Percentiles rank a stretch among this genome's conserved stretches.
Conservation (phyloP, 2,329 filamentous ascomycete genomes). For the Claviceps pazoutovae region DNA sequence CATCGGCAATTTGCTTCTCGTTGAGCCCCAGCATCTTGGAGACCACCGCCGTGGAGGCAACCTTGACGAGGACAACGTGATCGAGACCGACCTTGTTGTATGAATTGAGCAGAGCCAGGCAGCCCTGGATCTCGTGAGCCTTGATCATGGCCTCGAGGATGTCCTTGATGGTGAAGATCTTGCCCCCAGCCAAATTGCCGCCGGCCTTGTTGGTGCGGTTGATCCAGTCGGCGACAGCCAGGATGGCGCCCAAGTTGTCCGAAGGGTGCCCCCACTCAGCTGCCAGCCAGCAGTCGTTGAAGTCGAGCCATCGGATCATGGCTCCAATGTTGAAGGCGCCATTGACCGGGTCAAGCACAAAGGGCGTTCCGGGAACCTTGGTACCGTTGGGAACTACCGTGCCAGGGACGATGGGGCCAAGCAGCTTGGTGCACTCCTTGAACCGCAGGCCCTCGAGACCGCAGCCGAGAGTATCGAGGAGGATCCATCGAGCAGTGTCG, state of each 20-base stretch:
- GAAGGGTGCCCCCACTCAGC: conserved; percentile 98
- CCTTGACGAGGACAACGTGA: conserved; percentile 96
- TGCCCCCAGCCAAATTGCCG: conserved; percentile 72
- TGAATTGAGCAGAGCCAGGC: conserved; percentile 90
- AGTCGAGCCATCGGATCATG: conserved; percentile 98
- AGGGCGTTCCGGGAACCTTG: conserved; percentile 80
- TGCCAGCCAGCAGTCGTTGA: conserved; percentile 99
- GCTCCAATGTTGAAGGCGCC: conserved; percentile 98
- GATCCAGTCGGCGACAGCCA: conserved; percentile 94
- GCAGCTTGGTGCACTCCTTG: conserved; percentile 87
- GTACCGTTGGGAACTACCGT: conserved; percentile 86
- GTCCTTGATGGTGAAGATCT: conserved; percentile 77
- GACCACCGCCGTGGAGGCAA: conserved; percentile 85
- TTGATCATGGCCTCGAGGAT: conserved; percentile 97
- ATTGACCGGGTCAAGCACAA: conserved; percentile 88
- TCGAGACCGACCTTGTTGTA: conserved; percentile 98
- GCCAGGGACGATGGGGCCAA: conserved; percentile 82
- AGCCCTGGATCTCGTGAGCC: conserved; percentile 97
- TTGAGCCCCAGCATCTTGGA: conserved; percentile 86
- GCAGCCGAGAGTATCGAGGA: conserved; percentile 93
- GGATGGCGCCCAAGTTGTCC: conserved; percentile 93
- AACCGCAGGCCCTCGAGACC: conserved; percentile 91
- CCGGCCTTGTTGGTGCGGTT: conserved; percentile 71
- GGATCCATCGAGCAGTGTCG: conserved; percentile 91
- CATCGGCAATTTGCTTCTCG: conserved; percentile 86